These are phyloP conservation scores for Solanum piurae DNA, from an alignment of 257 asterid genomes.

Conservation along the genomic window DNA sequence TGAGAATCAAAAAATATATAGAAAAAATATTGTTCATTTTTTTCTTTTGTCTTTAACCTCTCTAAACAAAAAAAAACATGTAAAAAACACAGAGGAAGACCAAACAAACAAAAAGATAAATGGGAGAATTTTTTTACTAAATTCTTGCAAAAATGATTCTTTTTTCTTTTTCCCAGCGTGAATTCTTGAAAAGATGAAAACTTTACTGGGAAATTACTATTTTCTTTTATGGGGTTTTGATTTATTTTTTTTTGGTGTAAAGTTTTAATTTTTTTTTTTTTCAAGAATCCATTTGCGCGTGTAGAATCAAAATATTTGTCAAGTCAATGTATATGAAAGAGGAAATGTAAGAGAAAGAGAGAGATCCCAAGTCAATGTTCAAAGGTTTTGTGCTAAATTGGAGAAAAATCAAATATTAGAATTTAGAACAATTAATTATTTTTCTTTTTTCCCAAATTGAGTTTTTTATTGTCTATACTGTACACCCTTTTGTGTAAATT, in stretches of 20 bases:
- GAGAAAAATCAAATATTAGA: conserved; percentile 21
- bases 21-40: neutral
- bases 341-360: neutral
- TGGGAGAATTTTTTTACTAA: neutral
- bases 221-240: neutral
- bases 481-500: neutral
- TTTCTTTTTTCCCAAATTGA: neutral
- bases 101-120: neutral
- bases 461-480: neutral
- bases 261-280: neutral
- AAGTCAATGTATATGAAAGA: neutral
- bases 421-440: conserved; percentile 24
- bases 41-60: neutral
- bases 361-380: conserved; percentile 76
- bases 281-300: neutral
- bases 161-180: neutral
- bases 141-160: neutral
- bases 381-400: conserved; percentile 40
- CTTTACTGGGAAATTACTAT: neutral
- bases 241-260: no score
- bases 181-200: neutral
- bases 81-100: neutral
- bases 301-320: neutral
- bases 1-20: neutral
- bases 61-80: neutral